phyloP scores from a whole-genome alignment of 768 basidiomycete species.

The Tylopilus felleus region DNA sequence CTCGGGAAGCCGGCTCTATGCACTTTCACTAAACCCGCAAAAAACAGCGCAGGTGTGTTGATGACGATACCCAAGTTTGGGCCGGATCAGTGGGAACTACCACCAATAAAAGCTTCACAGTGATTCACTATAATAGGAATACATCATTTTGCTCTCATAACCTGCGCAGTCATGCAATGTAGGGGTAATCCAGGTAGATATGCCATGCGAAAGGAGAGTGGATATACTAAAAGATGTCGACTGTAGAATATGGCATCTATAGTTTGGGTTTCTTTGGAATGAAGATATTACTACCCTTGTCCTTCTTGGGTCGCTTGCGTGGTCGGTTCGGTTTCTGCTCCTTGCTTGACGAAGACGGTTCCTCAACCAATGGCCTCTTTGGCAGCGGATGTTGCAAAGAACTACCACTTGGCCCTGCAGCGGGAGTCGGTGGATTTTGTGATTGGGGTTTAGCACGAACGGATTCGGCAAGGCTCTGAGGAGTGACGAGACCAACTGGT shows the following conservation, averaged over 20 bases:
- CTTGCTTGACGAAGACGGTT: conserved; percentile 15
- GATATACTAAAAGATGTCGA: not conserved
- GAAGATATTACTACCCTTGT: conserved; percentile 46
- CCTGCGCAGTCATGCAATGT: conserved; percentile 6
- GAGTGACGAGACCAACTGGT: conserved; percentile 39
- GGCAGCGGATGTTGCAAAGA: conserved; percentile 7
- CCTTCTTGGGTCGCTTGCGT: conserved; percentile 32
- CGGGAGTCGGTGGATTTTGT: conserved; percentile 10
- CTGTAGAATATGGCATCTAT: conserved; percentile 13
- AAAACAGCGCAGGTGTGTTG: conserved; percentile 60
- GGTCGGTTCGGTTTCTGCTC: conserved; percentile 27
- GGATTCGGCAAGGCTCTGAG: conserved; percentile 34
- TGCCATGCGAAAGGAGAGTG: not conserved
- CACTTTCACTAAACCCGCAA: conserved; percentile 83
- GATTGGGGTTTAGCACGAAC: conserved; percentile 24
- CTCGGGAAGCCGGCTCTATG: conserved; percentile 80
- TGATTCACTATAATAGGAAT: conserved; percentile 9
- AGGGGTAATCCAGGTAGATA: conserved; percentile 8
- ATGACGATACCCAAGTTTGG: conserved; percentile 86
- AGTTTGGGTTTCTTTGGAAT: conserved; percentile 55
- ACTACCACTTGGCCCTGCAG: conserved; percentile 7
- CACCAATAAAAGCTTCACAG: conserved; percentile 42
- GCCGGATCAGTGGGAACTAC: conserved; percentile 83
- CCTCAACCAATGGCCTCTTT: conserved; percentile 22
- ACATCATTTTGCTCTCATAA: conserved; percentile 11